Conservation (phyloP, 2,329 filamentous ascomycete genomes). For the Westerdykella sp. region DNA sequence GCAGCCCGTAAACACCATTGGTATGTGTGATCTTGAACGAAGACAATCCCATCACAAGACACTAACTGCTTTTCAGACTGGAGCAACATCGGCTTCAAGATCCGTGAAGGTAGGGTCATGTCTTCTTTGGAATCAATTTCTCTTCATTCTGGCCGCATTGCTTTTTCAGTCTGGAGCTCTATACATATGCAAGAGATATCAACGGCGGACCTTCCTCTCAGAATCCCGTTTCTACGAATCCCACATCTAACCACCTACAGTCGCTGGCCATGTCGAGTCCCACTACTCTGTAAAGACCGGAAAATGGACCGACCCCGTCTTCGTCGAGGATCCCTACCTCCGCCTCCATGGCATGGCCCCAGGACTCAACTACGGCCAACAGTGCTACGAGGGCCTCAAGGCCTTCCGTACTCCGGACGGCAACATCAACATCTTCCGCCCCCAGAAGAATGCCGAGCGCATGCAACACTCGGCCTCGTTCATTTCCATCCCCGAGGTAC, state of each 20-base stretch:
- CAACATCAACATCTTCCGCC: conserved; percentile 79
- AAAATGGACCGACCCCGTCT: conserved; percentile 70
- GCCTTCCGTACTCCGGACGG: conserved; percentile 76
- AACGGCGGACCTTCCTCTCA: no score
- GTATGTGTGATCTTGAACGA: conserved; percentile 29
- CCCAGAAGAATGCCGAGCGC: conserved; percentile 73
- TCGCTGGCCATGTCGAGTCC: conserved; percentile 91
- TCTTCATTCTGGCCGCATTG: background rate
- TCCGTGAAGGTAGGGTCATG: conserved; percentile 66
- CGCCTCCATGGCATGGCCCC: conserved; percentile 93
- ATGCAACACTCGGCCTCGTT: conserved; percentile 79
- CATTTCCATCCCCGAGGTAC: conserved; percentile 76
- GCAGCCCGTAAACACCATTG: conserved; percentile 69
- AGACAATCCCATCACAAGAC: background rate
- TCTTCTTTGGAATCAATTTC: background rate
- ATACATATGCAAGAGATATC: no score
- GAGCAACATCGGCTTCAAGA: conserved; percentile 85
- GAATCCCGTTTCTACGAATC: no score
- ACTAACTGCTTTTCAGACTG: conserved; percentile 56
- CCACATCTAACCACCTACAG: conserved; percentile 40
- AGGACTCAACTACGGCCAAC: conserved; percentile 89
- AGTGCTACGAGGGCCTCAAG: conserved; percentile 98
- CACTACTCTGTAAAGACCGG: conserved; percentile 69
- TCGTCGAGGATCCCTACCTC: conserved; percentile 77
- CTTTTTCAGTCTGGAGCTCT: no score